Evolutionary conservation across 305 asterid genomes (phyloP).

Genomic region (Andrographis paniculata): DNA sequence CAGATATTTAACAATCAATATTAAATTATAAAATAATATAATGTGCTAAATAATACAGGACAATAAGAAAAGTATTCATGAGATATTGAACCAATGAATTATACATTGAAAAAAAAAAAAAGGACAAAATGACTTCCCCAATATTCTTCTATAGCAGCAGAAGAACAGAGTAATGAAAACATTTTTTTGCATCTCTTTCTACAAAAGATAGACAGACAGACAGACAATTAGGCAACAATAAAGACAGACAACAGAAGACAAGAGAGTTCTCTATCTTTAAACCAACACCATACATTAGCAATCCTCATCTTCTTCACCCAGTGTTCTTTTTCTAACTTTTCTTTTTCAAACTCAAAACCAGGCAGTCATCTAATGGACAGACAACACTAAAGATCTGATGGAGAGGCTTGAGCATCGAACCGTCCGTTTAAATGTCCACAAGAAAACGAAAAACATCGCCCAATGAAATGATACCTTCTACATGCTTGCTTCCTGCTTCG

Average conservation of each 20-base stretch:
- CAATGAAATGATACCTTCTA: slow-evolving; percentile 75
- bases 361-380: slow-evolving; percentile 12
- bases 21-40: no score
- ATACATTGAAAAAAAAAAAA: no score
- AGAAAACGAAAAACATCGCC: slow-evolving; percentile 74
- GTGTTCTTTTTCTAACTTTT: neutral
- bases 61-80: no score
- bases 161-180: neutral
- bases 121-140: no score
- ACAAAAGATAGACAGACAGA: neutral
- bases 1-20: no score
- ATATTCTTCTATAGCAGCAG: no score
- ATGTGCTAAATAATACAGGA: no score
- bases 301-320: slow-evolving; percentile 21
- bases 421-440: slow-evolving; percentile 30
- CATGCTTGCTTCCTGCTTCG: slow-evolving; percentile 96
- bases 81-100: no score
- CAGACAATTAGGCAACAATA: neutral
- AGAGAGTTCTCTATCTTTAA: no score
- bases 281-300: slow-evolving; percentile 17
- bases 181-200: no score
- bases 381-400: neutral
- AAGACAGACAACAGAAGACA: no score
- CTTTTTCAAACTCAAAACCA: slow-evolving; percentile 25
- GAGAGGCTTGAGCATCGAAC: neutral